Evolutionary conservation across 306 rosid species (phyloP).

Genomic region (Psophocarpus tetragonolobus): DNA sequence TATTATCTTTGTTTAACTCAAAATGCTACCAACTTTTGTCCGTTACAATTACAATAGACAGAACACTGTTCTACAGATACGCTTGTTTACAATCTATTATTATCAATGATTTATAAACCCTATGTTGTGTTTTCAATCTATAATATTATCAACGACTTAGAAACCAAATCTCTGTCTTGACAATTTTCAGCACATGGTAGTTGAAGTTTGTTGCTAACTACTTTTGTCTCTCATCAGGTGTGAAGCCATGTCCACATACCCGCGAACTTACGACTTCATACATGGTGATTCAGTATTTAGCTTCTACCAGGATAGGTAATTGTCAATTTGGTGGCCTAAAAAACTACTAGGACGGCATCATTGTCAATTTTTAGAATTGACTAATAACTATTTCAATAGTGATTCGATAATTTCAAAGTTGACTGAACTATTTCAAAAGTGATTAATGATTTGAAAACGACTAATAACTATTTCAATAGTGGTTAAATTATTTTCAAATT

Average conservation of each 20-base stretch:
- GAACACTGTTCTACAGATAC: background rate
- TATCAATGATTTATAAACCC: no score
- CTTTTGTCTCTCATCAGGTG: constrained; percentile 59
- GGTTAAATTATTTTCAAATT: background rate
- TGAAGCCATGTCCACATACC: constrained; percentile 96
- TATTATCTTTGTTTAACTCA: background rate
- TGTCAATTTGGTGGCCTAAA: constrained; percentile 8
- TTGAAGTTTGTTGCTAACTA: constrained; percentile 17
- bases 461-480: background rate
- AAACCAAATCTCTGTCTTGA: background rate
- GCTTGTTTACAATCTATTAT: constrained; percentile 18
- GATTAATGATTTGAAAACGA: background rate
- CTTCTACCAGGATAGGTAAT: constrained; percentile 75
- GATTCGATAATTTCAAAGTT: background rate
- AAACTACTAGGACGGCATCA: background rate
- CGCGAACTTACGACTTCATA: constrained; percentile 90
- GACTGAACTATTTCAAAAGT: background rate
- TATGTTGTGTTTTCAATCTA: constrained; percentile 27
- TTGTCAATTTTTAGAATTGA: background rate
- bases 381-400: background rate
- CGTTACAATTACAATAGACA: constrained; percentile 9
- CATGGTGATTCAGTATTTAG: constrained; percentile 78
- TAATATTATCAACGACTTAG: background rate
- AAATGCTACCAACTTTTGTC: background rate
- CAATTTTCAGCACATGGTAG: constrained; percentile 28